Base-by-base conservation (phyloP, 352 stramenopile species). In the Globisporangium okanoganense region DNA sequence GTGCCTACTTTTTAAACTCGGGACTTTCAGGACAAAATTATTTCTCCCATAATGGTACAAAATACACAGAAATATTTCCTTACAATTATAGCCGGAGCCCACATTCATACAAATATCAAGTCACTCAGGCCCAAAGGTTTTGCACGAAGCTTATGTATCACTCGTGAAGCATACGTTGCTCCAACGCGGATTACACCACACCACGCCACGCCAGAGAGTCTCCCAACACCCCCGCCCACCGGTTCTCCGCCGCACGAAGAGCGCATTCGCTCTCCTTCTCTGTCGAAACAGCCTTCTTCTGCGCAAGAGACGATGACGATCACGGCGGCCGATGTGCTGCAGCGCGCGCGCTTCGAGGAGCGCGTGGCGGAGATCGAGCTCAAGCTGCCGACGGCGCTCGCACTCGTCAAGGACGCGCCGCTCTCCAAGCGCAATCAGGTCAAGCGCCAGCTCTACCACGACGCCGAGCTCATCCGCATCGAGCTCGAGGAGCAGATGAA, bases 401-500 rank as follows among this genome's bases (percentile, higher is more conserved):
- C 63, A 50, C 56, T 85, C 25, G 41, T 65, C 25, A 58, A 67
- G 47, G 65, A 79, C 8, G 56, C 58, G 16, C 78, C 84, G 59
- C 65, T 92, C 27, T 74, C 85, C n/a, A 79, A 79, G 64, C 81
- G 82, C 64, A 94, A 94, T 68, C 82, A 92, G 65, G 69, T 67
- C 45, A 72, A 72, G 20, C 79, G 82, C 62, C 72, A 83, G 60
- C 74, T 92, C 14, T 90, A 94, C 59, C 69, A 72, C 47, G 82
- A 91, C 59, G 79, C 66, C 62, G 85, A 94, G 62, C 63, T 90
- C 29, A 65, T 94, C 51, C 85, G 80, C 58, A 67, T 94, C 20
- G 85, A 94, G 58, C 70, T 94, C 41, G 82, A 94, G 54, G 85
- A 91, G 67, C 71, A 81, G 25, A 72, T 93, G 63, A 90, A 91